phyloP scores from a whole-genome alignment of 2,329 filamentous ascomycete genomes.

The Alternaria sp. region DNA sequence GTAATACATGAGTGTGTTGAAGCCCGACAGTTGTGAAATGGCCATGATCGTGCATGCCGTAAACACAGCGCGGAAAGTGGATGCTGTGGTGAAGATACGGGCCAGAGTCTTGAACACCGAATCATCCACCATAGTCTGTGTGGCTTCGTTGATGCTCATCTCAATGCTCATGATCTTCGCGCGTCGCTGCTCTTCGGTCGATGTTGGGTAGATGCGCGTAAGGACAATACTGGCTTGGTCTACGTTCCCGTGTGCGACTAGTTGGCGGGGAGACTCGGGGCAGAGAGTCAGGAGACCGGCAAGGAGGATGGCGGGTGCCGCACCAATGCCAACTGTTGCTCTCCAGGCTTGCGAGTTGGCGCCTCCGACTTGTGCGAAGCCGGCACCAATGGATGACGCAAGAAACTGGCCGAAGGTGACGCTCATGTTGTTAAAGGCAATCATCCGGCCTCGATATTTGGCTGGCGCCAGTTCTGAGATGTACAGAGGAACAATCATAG shows the following conservation, averaged over 20 bases:
- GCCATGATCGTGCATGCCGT: constrained; percentile 48
- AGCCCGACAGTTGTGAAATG: constrained; percentile 46
- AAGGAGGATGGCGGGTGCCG: constrained; percentile 45
- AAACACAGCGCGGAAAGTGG: constrained; percentile 44
- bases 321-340: constrained; percentile 47
- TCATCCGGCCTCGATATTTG: constrained; percentile 45
- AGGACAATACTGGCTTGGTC: constrained; percentile 44
- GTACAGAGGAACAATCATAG: constrained; percentile 42
- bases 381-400: constrained; percentile 41
- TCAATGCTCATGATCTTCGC: constrained; percentile 38
- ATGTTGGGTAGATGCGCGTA: constrained; percentile 41
- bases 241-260: constrained; percentile 43
- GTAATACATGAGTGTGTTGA: constrained; percentile 88
- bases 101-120: constrained; percentile 41
- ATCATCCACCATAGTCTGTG: constrained; percentile 37
- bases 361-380: constrained; percentile 45
- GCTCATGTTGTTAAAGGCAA: constrained; percentile 47
- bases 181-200: constrained; percentile 32
- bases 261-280: constrained; percentile 47
- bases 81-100: constrained; percentile 42
- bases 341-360: constrained; percentile 41
- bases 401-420: constrained; percentile 42
- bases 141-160: constrained; percentile 42
- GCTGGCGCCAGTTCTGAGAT: constrained; percentile 39
- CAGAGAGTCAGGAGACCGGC: constrained; percentile 43